Percentiles rank a stretch among this genome's conserved stretches.
phyloP scores from a whole-genome alignment of 257 asterid species.

The Solanum peruvianum region DNA sequence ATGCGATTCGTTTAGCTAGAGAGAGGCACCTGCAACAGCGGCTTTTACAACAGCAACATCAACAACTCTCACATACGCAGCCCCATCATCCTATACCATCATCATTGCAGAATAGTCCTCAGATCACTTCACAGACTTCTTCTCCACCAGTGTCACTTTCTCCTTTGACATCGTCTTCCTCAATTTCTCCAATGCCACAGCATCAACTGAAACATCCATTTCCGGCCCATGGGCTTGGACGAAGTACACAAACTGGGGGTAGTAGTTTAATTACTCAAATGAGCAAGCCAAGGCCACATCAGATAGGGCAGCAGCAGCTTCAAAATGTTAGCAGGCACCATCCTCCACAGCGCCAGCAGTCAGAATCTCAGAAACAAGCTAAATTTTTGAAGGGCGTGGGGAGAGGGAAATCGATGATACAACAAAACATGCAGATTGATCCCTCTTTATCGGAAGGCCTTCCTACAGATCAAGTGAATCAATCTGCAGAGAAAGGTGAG shows the following conservation, averaged over 20 bases:
- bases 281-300: conserved; percentile 33
- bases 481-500: conserved; percentile 38
- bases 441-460: conserved; percentile 44
- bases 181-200: conserved; percentile 44
- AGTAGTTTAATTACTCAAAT: conserved; percentile 41
- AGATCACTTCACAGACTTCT: conserved; percentile 38
- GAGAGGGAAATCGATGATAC: conserved; percentile 45
- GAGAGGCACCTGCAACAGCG: conserved; percentile 71
- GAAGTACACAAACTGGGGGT: conserved; percentile 39
- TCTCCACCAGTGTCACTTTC: conserved; percentile 44
- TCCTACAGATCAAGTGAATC: conserved; percentile 35
- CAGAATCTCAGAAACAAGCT: conserved; percentile 52
- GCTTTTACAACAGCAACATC: conserved; percentile 35
- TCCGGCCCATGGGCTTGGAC: conserved; percentile 46
- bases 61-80: conserved; percentile 42
- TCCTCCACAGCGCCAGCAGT: conserved; percentile 50
- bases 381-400: conserved; percentile 65
- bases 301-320: conserved; percentile 3
- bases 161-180: conserved; percentile 35
- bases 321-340: conserved; percentile 18
- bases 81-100: conserved; percentile 54
- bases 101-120: conserved; percentile 44
- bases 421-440: conserved; percentile 47
- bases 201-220: conserved; percentile 61
- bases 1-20: conserved; percentile 62